Base-by-base conservation (phyloP, 2,329 filamentous ascomycete genomes). In the Ramichloridium luteum region DNA sequence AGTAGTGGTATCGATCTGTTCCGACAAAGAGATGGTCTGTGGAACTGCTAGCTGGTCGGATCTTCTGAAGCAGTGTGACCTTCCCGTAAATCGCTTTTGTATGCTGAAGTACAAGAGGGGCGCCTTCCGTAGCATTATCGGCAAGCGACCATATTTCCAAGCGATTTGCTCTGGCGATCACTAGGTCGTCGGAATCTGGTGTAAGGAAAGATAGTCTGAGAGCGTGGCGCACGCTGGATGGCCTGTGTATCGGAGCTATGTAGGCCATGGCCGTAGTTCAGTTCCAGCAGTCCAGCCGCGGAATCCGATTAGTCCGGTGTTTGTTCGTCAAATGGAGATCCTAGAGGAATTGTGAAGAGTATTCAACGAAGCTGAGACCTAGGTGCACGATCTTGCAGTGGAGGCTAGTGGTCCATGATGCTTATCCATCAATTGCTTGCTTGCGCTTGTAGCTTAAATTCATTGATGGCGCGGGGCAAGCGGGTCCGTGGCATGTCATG, bases 1-100 rank as follows among this genome's bases (percentile, higher is more conserved):
- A 93, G 60, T 93, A 96, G 48, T 85, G 77, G 46, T 82, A 80
- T 34, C 80, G 75, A 52, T 93, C 80, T 28, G 90, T 98, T 30
- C 85, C 88, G 35, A 98, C 71, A 53, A 98, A 93, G 38, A 98
- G 72, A 39, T 94, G 74, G 46, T 96, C 85, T 28, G 77, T 83
- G 4, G 67, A 59, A 16, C 77, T 76, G 45, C 82, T 73, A 29
- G 74, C 73, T 4, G 86, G 84, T 15, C 75, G 75, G 28, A 98
- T 66, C 49, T 76, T 78, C 49, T 90, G 73, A 10, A 94, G 70
- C 65, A 94, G 82, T 5, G 80, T 78, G 45, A 96, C 77, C 44
- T 80, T 82, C 53, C 88, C 90, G 54, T 88, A 88, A 34, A 96
- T 67, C 40, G 74, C 64, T 49, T 77, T 78, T 3, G 81, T 79